Evolutionary conservation across 2,329 filamentous ascomycete species (phyloP), one percentile per base, ranked within the genome.

Genomic region (Colletotrichum tropicicola): DNA sequence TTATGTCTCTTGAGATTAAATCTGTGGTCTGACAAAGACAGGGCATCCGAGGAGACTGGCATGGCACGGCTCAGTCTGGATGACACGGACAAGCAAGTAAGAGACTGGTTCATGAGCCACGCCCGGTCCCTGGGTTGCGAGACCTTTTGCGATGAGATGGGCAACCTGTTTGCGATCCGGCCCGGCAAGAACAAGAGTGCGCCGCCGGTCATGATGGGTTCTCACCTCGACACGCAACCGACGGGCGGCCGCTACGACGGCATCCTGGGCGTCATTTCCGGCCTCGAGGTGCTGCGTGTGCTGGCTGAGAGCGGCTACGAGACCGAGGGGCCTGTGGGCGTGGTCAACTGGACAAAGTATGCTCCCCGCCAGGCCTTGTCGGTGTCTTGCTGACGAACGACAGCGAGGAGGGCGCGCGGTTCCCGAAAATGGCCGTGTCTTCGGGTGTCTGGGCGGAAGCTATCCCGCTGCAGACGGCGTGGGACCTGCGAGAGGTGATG

Each of bases 331-430:
- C 89, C 90, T 1, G 84, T 94, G 0, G 92, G 91, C 0, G 87
- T 94, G 0, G 87, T 94, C 2, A 93, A 94, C 72, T 93, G 90
- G 91, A 93, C 91, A 2, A 92, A 92, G 83, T 87, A 72, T 61
- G 56, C 44, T 77, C 62, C 5, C 5, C 4, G 3, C 5, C 17
- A n/a, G 17, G 4, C 13, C 15, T 41, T 15, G 37, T 17, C 10
- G 6, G 9, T 3, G 3, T 5, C 5, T 5, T 7, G 41, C 37
- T 4, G 5, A 10, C 15, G n/a, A 12, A 15, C 4, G 1, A 2
- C 23, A 91, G 89, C 72, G 92, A 95, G 79, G 93, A 96, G 79
- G 92, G 92, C 3, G 92, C 92, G 1, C 85, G 92, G 0, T 95
- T 95, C 68, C 91, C 92, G 1, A 88, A 89, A 55, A 91, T 88